Conservation (phyloP, 257 asterid species). For the Voacanga thouarsii region DNA sequence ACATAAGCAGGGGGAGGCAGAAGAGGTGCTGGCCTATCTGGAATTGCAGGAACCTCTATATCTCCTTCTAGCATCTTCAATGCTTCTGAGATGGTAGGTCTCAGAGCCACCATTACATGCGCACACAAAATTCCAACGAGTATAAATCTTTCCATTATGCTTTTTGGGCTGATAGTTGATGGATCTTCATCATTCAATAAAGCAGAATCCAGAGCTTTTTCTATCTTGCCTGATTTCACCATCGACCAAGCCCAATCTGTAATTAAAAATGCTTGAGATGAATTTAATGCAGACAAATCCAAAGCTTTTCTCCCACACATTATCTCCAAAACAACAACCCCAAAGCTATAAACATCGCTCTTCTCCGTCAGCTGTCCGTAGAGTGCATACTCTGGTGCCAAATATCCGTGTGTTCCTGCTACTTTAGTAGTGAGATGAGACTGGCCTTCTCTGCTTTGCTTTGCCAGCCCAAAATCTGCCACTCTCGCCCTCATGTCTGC, state of each 20-base stretch:
- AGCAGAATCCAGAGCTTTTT: slow-evolving; percentile 49
- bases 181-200: slow-evolving; percentile 45
- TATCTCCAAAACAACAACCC: slow-evolving; percentile 81
- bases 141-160: slow-evolving; percentile 73
- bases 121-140: slow-evolving; percentile 79
- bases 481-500: slow-evolving; percentile 83
- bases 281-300: slow-evolving; percentile 49
- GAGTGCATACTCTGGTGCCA: slow-evolving; percentile 91
- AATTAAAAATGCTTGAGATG: slow-evolving; percentile 50
- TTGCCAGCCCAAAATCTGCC: slow-evolving; percentile 87
- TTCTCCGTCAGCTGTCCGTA: slow-evolving; percentile 87
- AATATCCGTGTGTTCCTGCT: slow-evolving; percentile 92
- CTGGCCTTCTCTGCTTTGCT: slow-evolving; percentile 67
- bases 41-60: slow-evolving; percentile 67
- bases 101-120: slow-evolving; percentile 88
- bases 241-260: slow-evolving; percentile 95
- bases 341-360: slow-evolving; percentile 91
- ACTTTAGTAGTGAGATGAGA: slow-evolving; percentile 89
- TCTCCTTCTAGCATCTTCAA: slow-evolving; percentile 92
- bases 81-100: slow-evolving; percentile 84
- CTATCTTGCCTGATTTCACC: slow-evolving; percentile 58
- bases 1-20: slow-evolving; percentile 57
- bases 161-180: slow-evolving; percentile 48
- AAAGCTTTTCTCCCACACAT: slow-evolving; percentile 94
- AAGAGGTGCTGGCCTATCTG: slow-evolving; percentile 75